Evolutionary conservation across 371 early-diverging fungal genomes (phyloP).

Genomic region (Mortierella sp.): DNA sequence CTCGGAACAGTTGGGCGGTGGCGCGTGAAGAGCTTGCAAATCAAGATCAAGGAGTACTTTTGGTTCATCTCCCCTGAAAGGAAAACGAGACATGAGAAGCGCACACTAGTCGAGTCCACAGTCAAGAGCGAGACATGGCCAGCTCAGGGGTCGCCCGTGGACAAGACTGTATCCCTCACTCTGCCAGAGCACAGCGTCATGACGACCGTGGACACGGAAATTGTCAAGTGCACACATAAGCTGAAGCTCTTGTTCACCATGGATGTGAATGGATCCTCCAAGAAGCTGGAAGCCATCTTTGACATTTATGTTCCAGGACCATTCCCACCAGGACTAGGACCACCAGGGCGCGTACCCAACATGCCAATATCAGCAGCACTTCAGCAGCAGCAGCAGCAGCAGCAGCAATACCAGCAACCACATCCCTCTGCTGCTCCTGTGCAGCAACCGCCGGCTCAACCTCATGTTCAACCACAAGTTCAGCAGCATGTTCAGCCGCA

Average conservation of each 20-base stretch:
- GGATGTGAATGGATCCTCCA: slow-evolving; percentile 34
- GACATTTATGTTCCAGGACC: slow-evolving; percentile 49
- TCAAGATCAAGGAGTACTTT: slow-evolving; percentile 50
- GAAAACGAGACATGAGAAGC: slow-evolving; percentile 30
- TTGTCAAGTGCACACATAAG: slow-evolving; percentile 47
- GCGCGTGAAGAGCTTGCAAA: slow-evolving; percentile 35
- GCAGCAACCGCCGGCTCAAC: neutral
- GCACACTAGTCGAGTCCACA: slow-evolving; percentile 30
- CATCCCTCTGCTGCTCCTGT: no score
- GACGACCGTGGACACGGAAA: slow-evolving; percentile 44
- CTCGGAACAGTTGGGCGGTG: slow-evolving; percentile 20
- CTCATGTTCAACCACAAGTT: neutral
- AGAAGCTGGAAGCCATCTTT: slow-evolving; percentile 36
- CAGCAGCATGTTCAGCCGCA: no score
- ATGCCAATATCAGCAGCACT: neutral
- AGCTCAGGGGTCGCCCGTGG: slow-evolving; percentile 23
- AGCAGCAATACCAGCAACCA: slow-evolving; percentile 1
- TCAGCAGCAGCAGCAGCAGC: slow-evolving; percentile 4
- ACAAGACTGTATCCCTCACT: slow-evolving; percentile 26
- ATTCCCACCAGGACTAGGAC: slow-evolving; percentile 51
- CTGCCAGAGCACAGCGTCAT: slow-evolving; percentile 29
- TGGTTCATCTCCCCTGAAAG: slow-evolving; percentile 49
- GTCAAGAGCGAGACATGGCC: slow-evolving; percentile 39
- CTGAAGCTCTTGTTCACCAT: slow-evolving; percentile 37
- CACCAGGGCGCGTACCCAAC: neutral